Evolutionary conservation across 495 filamentous ascomycete genomes (phyloP), one percentile per base, ranked within the genome.

Genomic region (Talaromyces stipitatus): DNA sequence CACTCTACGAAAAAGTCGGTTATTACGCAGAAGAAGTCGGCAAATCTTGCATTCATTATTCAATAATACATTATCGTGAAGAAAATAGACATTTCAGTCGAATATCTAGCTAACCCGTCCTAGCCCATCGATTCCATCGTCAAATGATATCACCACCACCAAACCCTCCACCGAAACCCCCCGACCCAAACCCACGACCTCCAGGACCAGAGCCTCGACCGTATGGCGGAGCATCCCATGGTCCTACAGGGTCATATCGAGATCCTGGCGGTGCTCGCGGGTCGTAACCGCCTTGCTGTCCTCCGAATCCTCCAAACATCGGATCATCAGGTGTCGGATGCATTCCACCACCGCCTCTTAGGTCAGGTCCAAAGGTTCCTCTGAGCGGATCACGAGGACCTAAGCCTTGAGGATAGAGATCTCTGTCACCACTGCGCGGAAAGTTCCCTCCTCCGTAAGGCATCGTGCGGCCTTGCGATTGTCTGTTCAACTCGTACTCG

Each of bases 241-340:
- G 94, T 0, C 88, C 89, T 12, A 90, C 67, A 7, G 92, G 94
- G 77, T 97, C 94, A 71, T 90, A 89, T 62, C 86, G 66, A 23
- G 83, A 72, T 27, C 85, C 86, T 4, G 76, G 78, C 4, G 81
- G 81, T 30, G 72, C 75, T 41, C 74, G 78, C 14, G 71, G 69
- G 58, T 71, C 62, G 59, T 69, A 73, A 3, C 66, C 76, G 24
- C 72, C 72, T 28, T 68, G 70, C 29, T 66, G 70, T 9, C 77
- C 78, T 16, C 73, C 76, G 10, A 66, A 66, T 0, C 89, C 90
- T 32, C 79, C 82, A 68, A 97, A 97, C 62, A 97, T 68, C 26
- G 90, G 91, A 69, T 97, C 94, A 64, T 97, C 90, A 63, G 95
- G 92, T 0, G 90, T 95, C 0, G 94, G 94, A 71, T 97, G 89